Conservation (phyloP, 305 asterid species). For the Fraxinus platypoda region DNA sequence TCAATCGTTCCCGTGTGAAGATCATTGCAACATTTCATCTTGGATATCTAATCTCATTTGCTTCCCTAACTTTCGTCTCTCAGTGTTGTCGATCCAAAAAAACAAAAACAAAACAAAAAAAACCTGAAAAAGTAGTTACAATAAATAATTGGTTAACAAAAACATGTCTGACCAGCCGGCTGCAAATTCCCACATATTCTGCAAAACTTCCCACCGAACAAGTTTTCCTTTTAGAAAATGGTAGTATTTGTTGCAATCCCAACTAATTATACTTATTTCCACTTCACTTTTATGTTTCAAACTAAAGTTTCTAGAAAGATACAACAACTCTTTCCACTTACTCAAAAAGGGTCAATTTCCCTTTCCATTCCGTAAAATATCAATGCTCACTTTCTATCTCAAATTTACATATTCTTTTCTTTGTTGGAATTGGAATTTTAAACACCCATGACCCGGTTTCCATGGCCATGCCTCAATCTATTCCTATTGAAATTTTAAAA, state of each 20-base stretch:
- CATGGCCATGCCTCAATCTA: not conserved
- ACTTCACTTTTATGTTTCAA: not conserved
- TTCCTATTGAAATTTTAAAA: too few relatives aligned
- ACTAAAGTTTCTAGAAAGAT: conserved; percentile 26
- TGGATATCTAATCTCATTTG: too few relatives aligned
- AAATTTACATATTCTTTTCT: not conserved
- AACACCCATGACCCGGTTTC: not conserved
- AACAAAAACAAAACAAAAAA: too few relatives aligned
- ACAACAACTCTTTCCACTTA: conserved; percentile 19
- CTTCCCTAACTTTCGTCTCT: too few relatives aligned
- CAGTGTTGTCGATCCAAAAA: too few relatives aligned
- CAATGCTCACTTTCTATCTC: not conserved
- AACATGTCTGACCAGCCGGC: conserved; percentile 10
- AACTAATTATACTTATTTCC: not conserved
- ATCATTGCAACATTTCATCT: too few relatives aligned
- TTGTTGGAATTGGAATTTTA: not conserved
- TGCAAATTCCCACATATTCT: conserved; percentile 26
- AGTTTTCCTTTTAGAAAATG: conserved; percentile 13
- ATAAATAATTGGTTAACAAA: not conserved
- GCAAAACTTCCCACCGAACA: conserved; percentile 28
- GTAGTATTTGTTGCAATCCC: conserved; percentile 3
- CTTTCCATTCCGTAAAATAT: not conserved
- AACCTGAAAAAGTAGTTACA: not conserved
- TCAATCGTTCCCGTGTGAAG: too few relatives aligned
- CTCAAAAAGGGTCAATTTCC: not conserved